A percentile compares a stretch with the other conserved stretches of the same genome.
These are phyloP conservation scores for Sclerotinia trifoliorum DNA, from an alignment of 2,329 filamentous ascomycete genomes.

Conservation along the genomic window DNA sequence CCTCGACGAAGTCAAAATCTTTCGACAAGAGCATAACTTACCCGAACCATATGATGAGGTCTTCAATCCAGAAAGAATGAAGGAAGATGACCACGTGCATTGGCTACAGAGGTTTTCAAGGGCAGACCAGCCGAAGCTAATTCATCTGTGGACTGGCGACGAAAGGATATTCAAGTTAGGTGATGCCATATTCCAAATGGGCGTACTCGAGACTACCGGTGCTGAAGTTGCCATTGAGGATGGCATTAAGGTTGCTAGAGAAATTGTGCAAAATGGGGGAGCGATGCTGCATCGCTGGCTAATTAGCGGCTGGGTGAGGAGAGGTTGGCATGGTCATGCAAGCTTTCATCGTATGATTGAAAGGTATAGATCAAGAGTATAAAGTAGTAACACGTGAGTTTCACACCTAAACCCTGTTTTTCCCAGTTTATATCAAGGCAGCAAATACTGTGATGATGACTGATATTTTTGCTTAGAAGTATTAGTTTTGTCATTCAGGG, in stretches of 20 bases:
- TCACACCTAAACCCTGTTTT: neutral
- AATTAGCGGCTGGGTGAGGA: neutral
- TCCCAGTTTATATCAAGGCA: neutral
- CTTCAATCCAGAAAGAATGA: conserved; percentile 24
- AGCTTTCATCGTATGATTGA: neutral
- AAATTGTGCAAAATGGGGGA: neutral
- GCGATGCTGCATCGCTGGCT: neutral
- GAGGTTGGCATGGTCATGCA: too few species aligned
- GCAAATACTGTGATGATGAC: neutral
- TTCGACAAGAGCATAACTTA: neutral
- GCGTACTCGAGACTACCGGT: conserved; percentile 32
- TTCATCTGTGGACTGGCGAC: neutral
- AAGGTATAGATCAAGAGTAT: neutral
- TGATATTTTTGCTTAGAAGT: neutral
- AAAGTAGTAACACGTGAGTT: neutral
- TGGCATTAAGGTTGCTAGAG: neutral
- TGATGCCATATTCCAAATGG: conserved; percentile 25
- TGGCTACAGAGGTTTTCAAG: conserved; percentile 25
- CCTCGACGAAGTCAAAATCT: neutral
- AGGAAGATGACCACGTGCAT: conserved; percentile 23
- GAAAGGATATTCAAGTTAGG: conserved; percentile 6
- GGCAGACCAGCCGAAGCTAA: neutral
- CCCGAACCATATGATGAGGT: conserved; percentile 25
- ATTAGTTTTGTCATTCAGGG: neutral
- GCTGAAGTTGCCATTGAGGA: conserved; percentile 30